Evolutionary conservation across 257 asterid species (phyloP), one percentile per base, ranked within the genome.

Genomic region (Ehretia macrophylla): DNA sequence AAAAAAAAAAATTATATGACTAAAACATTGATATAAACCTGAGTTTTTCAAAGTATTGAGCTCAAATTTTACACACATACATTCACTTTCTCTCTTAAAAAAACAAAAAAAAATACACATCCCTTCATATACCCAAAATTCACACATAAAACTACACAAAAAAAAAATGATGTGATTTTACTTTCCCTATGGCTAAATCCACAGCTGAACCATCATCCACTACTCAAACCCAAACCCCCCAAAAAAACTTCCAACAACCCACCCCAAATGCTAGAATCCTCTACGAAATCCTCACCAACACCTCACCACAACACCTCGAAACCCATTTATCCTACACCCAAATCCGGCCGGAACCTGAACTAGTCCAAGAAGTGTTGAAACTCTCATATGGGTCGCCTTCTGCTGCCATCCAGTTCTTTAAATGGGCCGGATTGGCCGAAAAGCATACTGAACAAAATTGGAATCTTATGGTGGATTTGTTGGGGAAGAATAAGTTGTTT

Each of bases 391-490:
- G 69, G 66, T 64, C 63, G 18, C 92, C 95, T 0, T 50, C 82
- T 11, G 62, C 82, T 5, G 87, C 87, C 19, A 79, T 85, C 59
- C 78, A 72, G 77, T 81, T 86, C 67, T 86, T 86, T 67, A 68
- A 81, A 63, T 86, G 95, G 95, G 70, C 92, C 40, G 87, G 87
- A 40, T 20, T 59, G 74, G 44, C 42, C 21, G 74, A 65, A 11
- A 66, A 67, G 66, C 95, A 81, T 61, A 66, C 74, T 11, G 80
- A 56, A n/a, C 57, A 67, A 52, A 79, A 86, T 51, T 86, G 95
- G 95, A 83, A 74, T 53, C 67, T 86, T 40, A 83, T 86, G 87
- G 87, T 86, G 60, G 92, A 86, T 63, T 64, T 86, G 72, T 69
- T 86, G 37, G 95, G 95, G 61, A 83, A 79, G 84, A 86, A 83